Conservation (phyloP, 2,329 filamentous ascomycete species). For the Ceratocystis albifundus region DNA sequence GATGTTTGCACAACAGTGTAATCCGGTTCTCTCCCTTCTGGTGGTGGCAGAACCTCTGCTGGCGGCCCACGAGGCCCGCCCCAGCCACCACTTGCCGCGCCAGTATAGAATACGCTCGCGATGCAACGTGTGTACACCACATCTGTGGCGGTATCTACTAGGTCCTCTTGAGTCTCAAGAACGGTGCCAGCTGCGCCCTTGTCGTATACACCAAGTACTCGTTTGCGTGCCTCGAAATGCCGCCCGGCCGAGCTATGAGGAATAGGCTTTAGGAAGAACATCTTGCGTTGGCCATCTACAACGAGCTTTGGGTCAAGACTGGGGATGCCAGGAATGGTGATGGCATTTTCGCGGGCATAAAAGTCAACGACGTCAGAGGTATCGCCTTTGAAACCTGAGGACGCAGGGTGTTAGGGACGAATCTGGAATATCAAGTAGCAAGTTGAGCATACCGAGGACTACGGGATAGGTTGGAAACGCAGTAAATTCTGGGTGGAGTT, state of each 20-base stretch:
- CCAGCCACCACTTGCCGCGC: conserved; percentile 56
- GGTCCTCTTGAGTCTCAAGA: conserved; percentile 63
- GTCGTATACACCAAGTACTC: conserved; percentile 77
- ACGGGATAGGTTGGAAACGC: conserved; percentile 84
- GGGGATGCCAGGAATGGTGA: conserved; percentile 63
- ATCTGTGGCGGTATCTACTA: conserved; percentile 55
- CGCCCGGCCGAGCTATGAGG: conserved; percentile 59
- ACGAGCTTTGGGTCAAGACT: conserved; percentile 62
- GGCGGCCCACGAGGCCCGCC: conserved; percentile 82
- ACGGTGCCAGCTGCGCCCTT: conserved; percentile 77
- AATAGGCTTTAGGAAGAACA: conserved; percentile 65
- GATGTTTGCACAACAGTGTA: conserved; percentile 59
- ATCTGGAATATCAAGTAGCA: conserved; percentile 2
- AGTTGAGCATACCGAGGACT: conserved; percentile 51
- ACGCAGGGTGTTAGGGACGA: conserved; percentile 15
- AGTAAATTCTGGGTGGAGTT: conserved; percentile 74
- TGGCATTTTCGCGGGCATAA: conserved; percentile 56
- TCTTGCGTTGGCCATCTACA: conserved; percentile 73
- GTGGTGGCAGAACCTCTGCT: conserved; percentile 65
- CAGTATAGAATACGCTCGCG: conserved; percentile 67
- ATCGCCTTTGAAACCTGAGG: conserved; percentile 60
- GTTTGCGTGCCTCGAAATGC: conserved; percentile 64
- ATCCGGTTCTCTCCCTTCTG: conserved; percentile 59
- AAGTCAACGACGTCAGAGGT: conserved; percentile 73
- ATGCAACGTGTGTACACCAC: conserved; percentile 47